Evolutionary conservation across 768 basidiomycete species (phyloP).

Genomic region (Coprinopsis cinerea): DNA sequence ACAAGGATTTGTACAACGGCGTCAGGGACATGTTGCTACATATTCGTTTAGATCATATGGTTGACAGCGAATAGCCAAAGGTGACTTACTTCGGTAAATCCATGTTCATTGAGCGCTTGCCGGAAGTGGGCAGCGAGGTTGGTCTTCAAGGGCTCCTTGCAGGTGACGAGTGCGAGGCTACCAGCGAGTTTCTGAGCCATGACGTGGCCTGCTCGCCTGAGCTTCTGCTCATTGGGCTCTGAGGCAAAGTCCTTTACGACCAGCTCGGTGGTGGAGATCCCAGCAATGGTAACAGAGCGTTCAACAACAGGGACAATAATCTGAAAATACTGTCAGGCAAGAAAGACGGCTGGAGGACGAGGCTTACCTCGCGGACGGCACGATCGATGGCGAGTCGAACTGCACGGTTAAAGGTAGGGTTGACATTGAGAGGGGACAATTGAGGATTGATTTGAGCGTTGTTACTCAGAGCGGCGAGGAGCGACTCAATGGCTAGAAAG

Average conservation of each 20-base stretch:
- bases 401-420: constrained; percentile 83
- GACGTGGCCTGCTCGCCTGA: constrained; percentile 86
- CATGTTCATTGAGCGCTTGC: constrained; percentile 76
- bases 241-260: constrained; percentile 95
- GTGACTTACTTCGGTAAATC: constrained; percentile 71
- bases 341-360: background rate
- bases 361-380: constrained; percentile 83
- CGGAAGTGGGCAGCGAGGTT: constrained; percentile 88
- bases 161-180: constrained; percentile 92
- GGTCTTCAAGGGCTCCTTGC: constrained; percentile 93
- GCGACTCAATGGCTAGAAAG: constrained; percentile 55
- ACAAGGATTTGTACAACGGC: constrained; percentile 75
- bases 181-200: constrained; percentile 98
- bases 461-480: constrained; percentile 63
- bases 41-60: constrained; percentile 7
- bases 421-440: constrained; percentile 66
- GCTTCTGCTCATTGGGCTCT: constrained; percentile 83
- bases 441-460: constrained; percentile 75
- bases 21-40: constrained; percentile 68
- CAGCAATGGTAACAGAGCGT: constrained; percentile 95
- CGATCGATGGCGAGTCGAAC: constrained; percentile 89
- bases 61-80: background rate
- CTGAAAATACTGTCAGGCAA: constrained; percentile 27
- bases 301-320: constrained; percentile 98
- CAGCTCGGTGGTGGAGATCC: constrained; percentile 93